phyloP scores from a whole-genome alignment of 108 stramenopile genomes.

The Nitzschia putrida region DNA sequence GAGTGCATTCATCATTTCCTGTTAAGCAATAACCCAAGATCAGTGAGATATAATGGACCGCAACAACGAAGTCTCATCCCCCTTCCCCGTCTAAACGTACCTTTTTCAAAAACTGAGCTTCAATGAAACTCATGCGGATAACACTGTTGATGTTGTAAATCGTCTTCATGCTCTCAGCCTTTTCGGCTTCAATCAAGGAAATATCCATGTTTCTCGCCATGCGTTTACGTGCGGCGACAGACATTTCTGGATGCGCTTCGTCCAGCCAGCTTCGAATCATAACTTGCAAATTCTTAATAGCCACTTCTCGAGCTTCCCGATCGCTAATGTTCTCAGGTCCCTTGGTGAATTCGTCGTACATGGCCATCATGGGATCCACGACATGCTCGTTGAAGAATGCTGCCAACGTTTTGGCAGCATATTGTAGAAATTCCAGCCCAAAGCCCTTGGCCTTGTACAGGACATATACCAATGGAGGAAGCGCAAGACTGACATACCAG shows the following conservation, averaged over 20 bases:
- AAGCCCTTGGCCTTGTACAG: slow-evolving; percentile 50
- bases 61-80: not conserved
- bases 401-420: slow-evolving; percentile 35
- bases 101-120: slow-evolving; percentile 93
- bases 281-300: slow-evolving; percentile 67
- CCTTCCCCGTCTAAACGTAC: slow-evolving; percentile 25
- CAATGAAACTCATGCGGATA: slow-evolving; percentile 84
- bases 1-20: slow-evolving; percentile 89
- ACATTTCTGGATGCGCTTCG: slow-evolving; percentile 80
- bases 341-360: slow-evolving; percentile 69
- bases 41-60: not conserved
- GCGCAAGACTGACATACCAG: slow-evolving; percentile 70
- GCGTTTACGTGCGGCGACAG: slow-evolving; percentile 40
- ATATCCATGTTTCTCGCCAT: slow-evolving; percentile 83
- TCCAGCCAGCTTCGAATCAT: slow-evolving; percentile 92
- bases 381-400: slow-evolving; percentile 72
- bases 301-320: slow-evolving; percentile 66
- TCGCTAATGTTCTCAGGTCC: slow-evolving; percentile 76
- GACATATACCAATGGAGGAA: slow-evolving; percentile 51
- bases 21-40: not conserved
- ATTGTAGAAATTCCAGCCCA: slow-evolving; percentile 37
- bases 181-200: slow-evolving; percentile 70
- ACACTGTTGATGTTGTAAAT: slow-evolving; percentile 78
- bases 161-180: slow-evolving; percentile 80
- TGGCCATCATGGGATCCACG: slow-evolving; percentile 55